Evolutionary conservation across 164 flowering plant species (phyloP).

Genomic region (Sextonia rubra): DNA sequence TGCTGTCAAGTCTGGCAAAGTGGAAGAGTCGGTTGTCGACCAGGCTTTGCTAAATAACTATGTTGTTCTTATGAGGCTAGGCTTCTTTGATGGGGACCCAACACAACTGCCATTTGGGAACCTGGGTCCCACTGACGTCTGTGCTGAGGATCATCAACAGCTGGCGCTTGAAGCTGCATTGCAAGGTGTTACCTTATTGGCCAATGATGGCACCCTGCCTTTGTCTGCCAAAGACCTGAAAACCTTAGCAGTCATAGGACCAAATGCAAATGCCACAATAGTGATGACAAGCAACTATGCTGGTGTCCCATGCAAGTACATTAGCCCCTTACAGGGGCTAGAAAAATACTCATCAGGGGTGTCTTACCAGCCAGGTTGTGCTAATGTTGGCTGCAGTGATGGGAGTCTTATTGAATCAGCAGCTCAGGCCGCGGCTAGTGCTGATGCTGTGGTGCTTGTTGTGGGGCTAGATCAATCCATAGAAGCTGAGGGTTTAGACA

Average conservation of each 20-base stretch:
- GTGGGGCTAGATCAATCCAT: conserved; percentile 59
- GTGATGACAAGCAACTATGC: conserved; percentile 69
- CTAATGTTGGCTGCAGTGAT: conserved; percentile 30
- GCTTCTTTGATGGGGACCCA: conserved; percentile 64
- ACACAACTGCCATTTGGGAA: conserved; percentile 39
- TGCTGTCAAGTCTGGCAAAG: conserved; percentile 41
- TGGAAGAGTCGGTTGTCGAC: conserved; percentile 40
- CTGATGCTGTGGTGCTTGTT: conserved; percentile 51
- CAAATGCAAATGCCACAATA: conserved; percentile 49
- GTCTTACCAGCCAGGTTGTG: conserved; percentile 39
- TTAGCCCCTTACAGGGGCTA: conserved; percentile 52
- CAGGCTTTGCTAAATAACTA: conserved; percentile 44
- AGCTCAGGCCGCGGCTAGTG: conserved; percentile 29
- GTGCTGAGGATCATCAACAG: conserved; percentile 33
- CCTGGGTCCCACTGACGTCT: conserved; percentile 53
- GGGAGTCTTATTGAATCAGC: conserved; percentile 33
- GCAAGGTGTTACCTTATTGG: conserved; percentile 65
- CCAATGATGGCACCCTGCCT: conserved; percentile 48
- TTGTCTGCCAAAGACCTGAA: conserved; percentile 18
- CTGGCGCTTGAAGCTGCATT: conserved; percentile 66
- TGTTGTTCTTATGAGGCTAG: conserved; percentile 65
- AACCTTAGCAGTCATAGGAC: conserved; percentile 55
- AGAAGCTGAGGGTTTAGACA: conserved; percentile 55
- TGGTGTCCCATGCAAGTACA: conserved; percentile 56
- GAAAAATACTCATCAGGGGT: conserved; percentile 18